Base-by-base conservation (phyloP, 2,329 filamentous ascomycete species). In the Fusarium fracticaudum region DNA sequence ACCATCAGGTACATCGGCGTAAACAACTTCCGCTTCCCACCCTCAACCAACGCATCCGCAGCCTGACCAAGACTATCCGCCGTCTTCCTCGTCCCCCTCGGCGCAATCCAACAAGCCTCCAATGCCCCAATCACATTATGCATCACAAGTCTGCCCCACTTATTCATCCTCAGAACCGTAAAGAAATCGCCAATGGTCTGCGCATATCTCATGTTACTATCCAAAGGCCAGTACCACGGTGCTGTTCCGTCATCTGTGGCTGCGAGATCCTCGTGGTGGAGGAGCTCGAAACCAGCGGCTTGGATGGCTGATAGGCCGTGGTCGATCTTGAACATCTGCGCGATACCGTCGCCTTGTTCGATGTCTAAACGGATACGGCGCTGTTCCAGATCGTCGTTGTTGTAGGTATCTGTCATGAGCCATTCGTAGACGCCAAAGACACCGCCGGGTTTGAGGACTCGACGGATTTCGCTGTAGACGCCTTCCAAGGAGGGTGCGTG, bases 351-450 rank as follows among this genome's bases (percentile, higher is more conserved):
- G 78, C 96, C 96, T 81, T 95, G 92, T 87, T 99, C 96, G 74
- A 99, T 99, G 72, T 93, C 95, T 18, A 98, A 91, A 72, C 96
- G 94, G 80, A 98, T 96, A 80, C 93, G 90, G 75, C 95, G 93
- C 86, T 98, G 96, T 79, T 91, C 88, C 1, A 94, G 84, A 87
- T 98, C 94, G 70, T 93, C 87, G 82, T 97, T 96, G 86, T 98
- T 93, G 85, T 98, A 99, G 22, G 91, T 86, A 69, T 98, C 95
- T 11, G 95, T 98, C 96, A 99, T 98, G 80, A 98, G 88, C 96
- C 96, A 98, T 84, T 99, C 96, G 85, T 98, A 99, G 50, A 98
- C 96, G 80, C 96, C 96, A 78, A 98, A 99, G 53, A 94, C 87
- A 82, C 96, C 96, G 64, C 96, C 96, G 26, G 96, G 96, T 89